Evolutionary conservation across 345 rosid genomes (phyloP).

Genomic region (Ceriops tagal): DNA sequence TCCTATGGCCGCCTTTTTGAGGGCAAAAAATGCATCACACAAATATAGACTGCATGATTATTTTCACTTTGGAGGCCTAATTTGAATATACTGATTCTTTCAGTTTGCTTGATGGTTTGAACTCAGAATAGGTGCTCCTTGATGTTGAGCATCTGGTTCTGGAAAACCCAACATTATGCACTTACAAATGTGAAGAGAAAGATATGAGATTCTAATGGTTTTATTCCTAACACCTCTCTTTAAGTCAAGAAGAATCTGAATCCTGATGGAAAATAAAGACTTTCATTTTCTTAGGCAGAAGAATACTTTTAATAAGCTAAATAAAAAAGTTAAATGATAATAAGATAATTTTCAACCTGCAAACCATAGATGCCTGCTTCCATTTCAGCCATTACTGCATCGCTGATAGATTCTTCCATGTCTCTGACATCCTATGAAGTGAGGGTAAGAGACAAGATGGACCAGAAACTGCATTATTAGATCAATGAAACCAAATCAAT

Average conservation of each 20-base stretch:
- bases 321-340: not conserved
- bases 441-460: conserved; percentile 9
- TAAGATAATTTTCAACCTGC: conserved; percentile 43
- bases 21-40: not conserved
- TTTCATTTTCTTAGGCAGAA: not conserved
- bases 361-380: conserved; percentile 75
- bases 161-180: not conserved
- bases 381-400: conserved; percentile 61
- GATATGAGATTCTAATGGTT: too few relatives aligned
- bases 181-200: not conserved
- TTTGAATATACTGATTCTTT: not conserved
- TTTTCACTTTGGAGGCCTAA: not conserved
- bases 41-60: not conserved
- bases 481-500: conserved; percentile 1
- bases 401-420: conserved; percentile 44
- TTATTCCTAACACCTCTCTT: too few relatives aligned
- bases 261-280: too few relatives aligned
- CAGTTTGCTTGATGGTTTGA: not conserved
- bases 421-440: conserved; percentile 42
- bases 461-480: conserved; percentile 8
- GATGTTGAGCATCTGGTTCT: not conserved
- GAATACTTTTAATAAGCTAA: not conserved
- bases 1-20: too few relatives aligned
- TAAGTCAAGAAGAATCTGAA: too few relatives aligned
- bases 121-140: not conserved